These are phyloP conservation scores for Thielaviopsis cerberus DNA, from an alignment of 2,329 filamentous ascomycete species.

Conservation along the genomic window DNA sequence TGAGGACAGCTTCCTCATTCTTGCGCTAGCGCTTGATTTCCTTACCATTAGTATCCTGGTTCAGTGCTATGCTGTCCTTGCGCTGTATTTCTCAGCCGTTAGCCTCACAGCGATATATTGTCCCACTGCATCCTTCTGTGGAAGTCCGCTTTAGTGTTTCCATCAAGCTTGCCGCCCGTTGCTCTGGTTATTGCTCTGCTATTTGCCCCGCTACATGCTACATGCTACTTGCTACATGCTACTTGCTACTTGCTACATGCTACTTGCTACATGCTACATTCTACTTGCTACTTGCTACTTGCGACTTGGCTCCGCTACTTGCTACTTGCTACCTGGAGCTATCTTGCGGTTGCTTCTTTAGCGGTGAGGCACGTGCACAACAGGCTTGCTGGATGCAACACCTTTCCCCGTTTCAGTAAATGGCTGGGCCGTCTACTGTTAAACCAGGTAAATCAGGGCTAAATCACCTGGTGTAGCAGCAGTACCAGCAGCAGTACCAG, in stretches of 20 bases:
- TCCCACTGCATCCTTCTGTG: not conserved
- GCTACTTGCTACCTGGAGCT: too few relatives aligned
- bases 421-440: not conserved
- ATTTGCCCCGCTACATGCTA: too few relatives aligned
- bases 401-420: not conserved
- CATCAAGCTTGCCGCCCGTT: not conserved
- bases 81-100: constrained; percentile 1
- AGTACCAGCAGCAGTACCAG: not conserved
- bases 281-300: too few relatives aligned
- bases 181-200: not conserved
- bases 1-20: too few relatives aligned
- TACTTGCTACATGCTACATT: too few relatives aligned
- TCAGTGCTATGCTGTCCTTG: not conserved
- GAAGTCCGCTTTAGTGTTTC: not conserved
- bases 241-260: too few relatives aligned
- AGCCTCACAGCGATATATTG: not conserved
- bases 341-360: not conserved
- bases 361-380: constrained; percentile 10
- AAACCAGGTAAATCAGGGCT: not conserved
- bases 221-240: too few relatives aligned
- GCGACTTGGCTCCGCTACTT: too few relatives aligned
- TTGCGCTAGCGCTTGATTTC: not conserved
- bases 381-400: constrained; percentile 9
- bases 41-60: not conserved
- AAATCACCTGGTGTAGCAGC: not conserved